These are phyloP conservation scores for Hemisphaericaspora xylofermentans DNA, from an alignment of 1,139 yeast genomes.

Conservation along the genomic window DNA sequence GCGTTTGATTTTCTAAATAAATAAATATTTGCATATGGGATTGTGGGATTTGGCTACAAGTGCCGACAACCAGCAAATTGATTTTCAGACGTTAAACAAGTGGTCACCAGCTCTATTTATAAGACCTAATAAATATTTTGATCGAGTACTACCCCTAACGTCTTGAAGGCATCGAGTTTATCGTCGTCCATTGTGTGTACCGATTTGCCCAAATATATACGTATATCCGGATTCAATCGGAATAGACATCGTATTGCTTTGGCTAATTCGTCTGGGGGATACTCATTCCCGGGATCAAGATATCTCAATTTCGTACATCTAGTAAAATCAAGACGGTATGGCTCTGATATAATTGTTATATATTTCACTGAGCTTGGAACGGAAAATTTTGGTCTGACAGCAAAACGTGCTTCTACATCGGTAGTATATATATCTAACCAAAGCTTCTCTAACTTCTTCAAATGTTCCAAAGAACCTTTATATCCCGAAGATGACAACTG, in stretches of 20 bases:
- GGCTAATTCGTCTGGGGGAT: neutral
- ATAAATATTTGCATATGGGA: too few relatives aligned
- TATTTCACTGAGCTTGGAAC: constrained; percentile 1
- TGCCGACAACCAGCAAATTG: too few relatives aligned
- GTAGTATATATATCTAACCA: neutral
- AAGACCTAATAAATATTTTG: neutral
- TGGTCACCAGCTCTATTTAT: too few relatives aligned
- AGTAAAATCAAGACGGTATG: neutral
- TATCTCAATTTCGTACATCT: neutral
- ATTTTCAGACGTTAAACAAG: too few relatives aligned
- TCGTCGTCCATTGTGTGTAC: too few relatives aligned
- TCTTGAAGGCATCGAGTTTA: neutral
- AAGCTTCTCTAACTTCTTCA: neutral
- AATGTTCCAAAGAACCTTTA: neutral
- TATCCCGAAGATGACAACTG: neutral
- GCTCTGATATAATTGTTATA: neutral
- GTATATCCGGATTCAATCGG: neutral
- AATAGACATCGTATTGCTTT: neutral
- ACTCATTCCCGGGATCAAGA: neutral
- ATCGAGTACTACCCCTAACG: neutral
- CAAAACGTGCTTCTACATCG: too few relatives aligned
- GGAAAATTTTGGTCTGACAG: too few relatives aligned
- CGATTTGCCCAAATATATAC: constrained; percentile 1
- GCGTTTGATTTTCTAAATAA: too few relatives aligned
- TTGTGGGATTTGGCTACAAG: too few relatives aligned